These are phyloP conservation scores for Phytophthora tubulina DNA, from an alignment of 352 stramenopile species.

Conservation along the genomic window DNA sequence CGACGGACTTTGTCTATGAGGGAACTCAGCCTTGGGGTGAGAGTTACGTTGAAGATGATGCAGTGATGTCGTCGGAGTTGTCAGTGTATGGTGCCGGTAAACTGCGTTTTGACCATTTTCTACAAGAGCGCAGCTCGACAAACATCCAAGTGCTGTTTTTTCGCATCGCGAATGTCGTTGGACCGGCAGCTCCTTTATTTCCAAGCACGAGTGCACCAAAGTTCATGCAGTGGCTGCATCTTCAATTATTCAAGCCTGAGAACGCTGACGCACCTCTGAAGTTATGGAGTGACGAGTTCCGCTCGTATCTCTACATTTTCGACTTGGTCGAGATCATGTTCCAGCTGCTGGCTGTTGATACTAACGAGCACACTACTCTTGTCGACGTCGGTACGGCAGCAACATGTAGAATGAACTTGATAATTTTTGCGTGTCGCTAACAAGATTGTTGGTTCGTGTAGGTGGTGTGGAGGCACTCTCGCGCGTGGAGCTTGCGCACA, in stretches of 20 bases:
- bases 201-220: slow-evolving; percentile 48
- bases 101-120: slow-evolving; percentile 58
- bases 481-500: slow-evolving; percentile 53
- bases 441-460: slow-evolving; percentile 20
- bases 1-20: slow-evolving; percentile 78
- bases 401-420: not conserved
- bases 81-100: slow-evolving; percentile 64
- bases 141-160: slow-evolving; percentile 45
- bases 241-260: slow-evolving; percentile 44
- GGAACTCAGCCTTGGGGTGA: slow-evolving; percentile 29
- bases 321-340: slow-evolving; percentile 60
- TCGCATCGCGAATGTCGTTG: slow-evolving; percentile 75
- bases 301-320: slow-evolving; percentile 66
- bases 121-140: slow-evolving; percentile 24
- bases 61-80: slow-evolving; percentile 17
- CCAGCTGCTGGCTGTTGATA: slow-evolving; percentile 26
- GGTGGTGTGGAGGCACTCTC: slow-evolving; percentile 59
- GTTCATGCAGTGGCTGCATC: slow-evolving; percentile 74
- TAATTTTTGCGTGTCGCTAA: not conserved
- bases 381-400: slow-evolving; percentile 62
- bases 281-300: slow-evolving; percentile 73
- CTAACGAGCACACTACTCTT: slow-evolving; percentile 11
- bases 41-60: slow-evolving; percentile 56
- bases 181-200: slow-evolving; percentile 52
- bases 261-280: slow-evolving; percentile 34